Evolutionary conservation across 129 eudicot genomes (phyloP).

Genomic region (Escallonia herrerae): DNA sequence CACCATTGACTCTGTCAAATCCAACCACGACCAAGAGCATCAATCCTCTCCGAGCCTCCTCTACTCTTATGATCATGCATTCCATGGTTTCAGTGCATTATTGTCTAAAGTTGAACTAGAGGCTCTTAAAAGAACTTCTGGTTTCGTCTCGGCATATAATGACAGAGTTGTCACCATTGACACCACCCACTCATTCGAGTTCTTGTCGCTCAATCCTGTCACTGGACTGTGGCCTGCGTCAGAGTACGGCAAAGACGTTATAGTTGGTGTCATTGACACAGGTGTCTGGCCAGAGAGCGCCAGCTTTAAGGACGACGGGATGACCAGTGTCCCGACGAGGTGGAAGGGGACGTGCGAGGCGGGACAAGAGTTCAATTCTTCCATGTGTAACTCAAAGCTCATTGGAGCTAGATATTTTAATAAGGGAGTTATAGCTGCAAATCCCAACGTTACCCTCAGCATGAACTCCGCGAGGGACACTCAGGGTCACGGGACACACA

Average conservation of each 20-base stretch:
- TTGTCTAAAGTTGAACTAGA: slow-evolving; percentile 23
- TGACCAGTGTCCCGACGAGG: slow-evolving; percentile 23
- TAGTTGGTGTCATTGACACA: slow-evolving; percentile 41
- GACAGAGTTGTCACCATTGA: slow-evolving; percentile 22
- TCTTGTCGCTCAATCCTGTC: slow-evolving; percentile 28
- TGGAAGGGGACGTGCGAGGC: slow-evolving; percentile 48
- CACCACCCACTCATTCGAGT: slow-evolving; percentile 37
- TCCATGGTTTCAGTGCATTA: slow-evolving; percentile 43
- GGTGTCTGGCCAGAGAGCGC: slow-evolving; percentile 50
- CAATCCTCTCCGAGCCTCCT: slow-evolving; percentile 12
- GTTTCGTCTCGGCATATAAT: slow-evolving; percentile 30
- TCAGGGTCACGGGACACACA: slow-evolving; percentile 44
- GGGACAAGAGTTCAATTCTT: slow-evolving; percentile 32
- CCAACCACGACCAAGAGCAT: background rate
- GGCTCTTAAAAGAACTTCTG: slow-evolving; percentile 11
- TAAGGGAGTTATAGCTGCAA: slow-evolving; percentile 22
- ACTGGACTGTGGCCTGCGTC: slow-evolving; percentile 45
- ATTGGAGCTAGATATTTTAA: slow-evolving; percentile 45
- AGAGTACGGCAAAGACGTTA: slow-evolving; percentile 34
- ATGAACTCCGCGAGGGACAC: slow-evolving; percentile 44
- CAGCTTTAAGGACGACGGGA: slow-evolving; percentile 41
- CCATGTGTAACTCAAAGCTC: slow-evolving; percentile 34
- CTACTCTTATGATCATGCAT: slow-evolving; percentile 26
- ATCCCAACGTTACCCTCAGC: slow-evolving; percentile 14
- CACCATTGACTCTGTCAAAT: slow-evolving; percentile 14